These are phyloP conservation scores for Pichia thaimueangensis DNA, from an alignment of 805 yeast genomes.

Conservation along the genomic window DNA sequence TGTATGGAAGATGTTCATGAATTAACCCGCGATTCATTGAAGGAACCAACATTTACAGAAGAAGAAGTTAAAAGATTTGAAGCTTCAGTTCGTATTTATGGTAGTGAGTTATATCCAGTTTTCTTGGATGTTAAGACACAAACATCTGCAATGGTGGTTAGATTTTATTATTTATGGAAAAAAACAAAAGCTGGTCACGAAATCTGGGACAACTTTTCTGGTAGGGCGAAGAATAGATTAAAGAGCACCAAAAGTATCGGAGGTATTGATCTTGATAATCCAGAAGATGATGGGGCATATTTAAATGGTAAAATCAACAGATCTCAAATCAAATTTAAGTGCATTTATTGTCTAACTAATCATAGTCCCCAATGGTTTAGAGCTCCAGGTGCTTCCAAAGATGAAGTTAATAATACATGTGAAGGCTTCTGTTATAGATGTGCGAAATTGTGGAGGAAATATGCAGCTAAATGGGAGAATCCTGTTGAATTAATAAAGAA, in stretches of 20 bases:
- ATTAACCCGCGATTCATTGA: conserved; percentile 51
- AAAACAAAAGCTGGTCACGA: conserved; percentile 67
- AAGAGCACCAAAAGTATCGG: conserved; percentile 42
- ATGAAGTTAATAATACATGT: conserved; percentile 30
- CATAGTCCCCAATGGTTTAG: conserved; percentile 61
- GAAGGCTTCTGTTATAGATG: conserved; percentile 78
- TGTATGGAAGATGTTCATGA: conserved; percentile 42
- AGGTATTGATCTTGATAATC: conserved; percentile 35
- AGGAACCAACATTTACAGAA: conserved; percentile 68
- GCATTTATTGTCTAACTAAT: conserved; percentile 66
- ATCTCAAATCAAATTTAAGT: conserved; percentile 41
- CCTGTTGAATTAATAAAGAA: conserved; percentile 61
- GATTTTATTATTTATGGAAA: conserved; percentile 90
- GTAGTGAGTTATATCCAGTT: conserved; percentile 75
- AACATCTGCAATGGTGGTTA: conserved; percentile 68
- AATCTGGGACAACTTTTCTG: conserved; percentile 80
- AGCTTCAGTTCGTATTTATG: conserved; percentile 61
- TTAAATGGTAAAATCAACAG: conserved; percentile 45
- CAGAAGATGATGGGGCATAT: conserved; percentile 66
- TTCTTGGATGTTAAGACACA: conserved; percentile 67
- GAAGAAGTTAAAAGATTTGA: conserved; percentile 69
- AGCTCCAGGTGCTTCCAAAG: conserved; percentile 52
- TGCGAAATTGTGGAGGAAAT: conserved; percentile 86
- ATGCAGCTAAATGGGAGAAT: conserved; percentile 81
- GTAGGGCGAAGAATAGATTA: conserved; percentile 55